These are phyloP conservation scores for Umbelopsis sp. DNA, from an alignment of 371 early-diverging fungal genomes.

Conservation along the genomic window DNA sequence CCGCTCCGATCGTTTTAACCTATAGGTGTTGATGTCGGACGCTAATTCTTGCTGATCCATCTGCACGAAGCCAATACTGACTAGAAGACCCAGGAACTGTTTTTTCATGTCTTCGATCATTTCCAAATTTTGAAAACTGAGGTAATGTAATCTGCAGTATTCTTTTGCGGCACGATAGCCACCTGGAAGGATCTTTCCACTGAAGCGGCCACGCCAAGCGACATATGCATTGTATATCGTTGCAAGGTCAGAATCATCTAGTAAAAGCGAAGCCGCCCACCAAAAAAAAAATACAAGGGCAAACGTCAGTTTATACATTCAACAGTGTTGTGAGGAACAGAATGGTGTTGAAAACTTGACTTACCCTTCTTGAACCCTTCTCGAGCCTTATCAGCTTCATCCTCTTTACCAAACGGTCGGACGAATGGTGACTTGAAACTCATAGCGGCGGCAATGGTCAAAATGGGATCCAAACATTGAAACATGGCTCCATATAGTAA, in stretches of 20 bases:
- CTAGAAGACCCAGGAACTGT: slow-evolving; percentile 73
- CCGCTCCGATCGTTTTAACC: slow-evolving; percentile 27
- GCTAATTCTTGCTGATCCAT: slow-evolving; percentile 27
- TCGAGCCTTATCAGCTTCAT: slow-evolving; percentile 58
- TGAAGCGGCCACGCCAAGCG: slow-evolving; percentile 55
- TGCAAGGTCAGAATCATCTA: slow-evolving; percentile 76
- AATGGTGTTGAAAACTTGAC: no score
- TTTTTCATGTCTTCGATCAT: slow-evolving; percentile 83
- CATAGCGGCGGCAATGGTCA: slow-evolving; percentile 75
- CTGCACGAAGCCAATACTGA: slow-evolving; percentile 75
- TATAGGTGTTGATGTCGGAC: slow-evolving; percentile 22
- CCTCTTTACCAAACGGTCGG: slow-evolving; percentile 74
- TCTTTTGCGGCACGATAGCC: slow-evolving; percentile 40
- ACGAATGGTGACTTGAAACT: slow-evolving; percentile 66
- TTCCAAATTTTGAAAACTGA: slow-evolving; percentile 64
- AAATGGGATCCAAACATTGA: slow-evolving; percentile 69
- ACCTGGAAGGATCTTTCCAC: slow-evolving; percentile 35
- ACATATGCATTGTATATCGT: slow-evolving; percentile 77
- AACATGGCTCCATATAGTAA: slow-evolving; percentile 74
- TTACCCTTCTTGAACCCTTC: slow-evolving; percentile 48
- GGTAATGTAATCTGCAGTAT: slow-evolving; percentile 60
- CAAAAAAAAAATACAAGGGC: no score
- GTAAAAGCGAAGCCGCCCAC: no score
- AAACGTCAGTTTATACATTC: no score
- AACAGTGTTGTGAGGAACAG: no score